Conservation (phyloP, 176 grass and related monocot genomes). For the Cenchrus purpureus region DNA sequence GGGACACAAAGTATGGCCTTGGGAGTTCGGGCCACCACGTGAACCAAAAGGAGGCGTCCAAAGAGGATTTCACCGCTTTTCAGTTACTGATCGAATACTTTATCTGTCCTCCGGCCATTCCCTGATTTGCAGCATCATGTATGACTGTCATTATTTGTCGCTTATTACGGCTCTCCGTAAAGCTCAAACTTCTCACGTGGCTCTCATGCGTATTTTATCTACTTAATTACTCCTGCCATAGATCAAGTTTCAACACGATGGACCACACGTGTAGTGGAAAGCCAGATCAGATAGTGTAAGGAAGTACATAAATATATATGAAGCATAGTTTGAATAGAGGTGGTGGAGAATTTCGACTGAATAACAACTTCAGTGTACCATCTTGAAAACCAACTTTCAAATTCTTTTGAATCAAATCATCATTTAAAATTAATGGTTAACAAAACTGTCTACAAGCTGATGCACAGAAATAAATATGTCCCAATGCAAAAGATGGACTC, state of each 20-base stretch:
- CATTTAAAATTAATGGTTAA: too few species aligned
- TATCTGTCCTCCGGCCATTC: background rate
- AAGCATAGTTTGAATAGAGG: background rate
- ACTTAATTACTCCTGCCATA: background rate
- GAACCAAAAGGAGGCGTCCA: background rate
- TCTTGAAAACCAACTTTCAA: too few species aligned
- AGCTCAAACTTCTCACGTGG: constrained; percentile 14
- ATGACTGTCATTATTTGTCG: background rate
- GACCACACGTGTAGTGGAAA: background rate
- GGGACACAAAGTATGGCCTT: constrained; percentile 4
- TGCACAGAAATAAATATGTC: too few species aligned
- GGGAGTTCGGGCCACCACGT: constrained; percentile 3
- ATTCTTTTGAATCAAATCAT: too few species aligned
- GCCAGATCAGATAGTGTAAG: background rate
- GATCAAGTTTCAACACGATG: background rate
- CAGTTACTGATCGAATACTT: background rate
- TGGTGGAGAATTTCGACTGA: background rate
- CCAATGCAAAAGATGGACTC: too few species aligned
- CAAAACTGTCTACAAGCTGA: too few species aligned
- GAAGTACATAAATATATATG: background rate
- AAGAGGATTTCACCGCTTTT: background rate
- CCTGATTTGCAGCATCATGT: constrained; percentile 3
- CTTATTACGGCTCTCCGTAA: background rate
- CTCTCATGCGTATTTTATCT: background rate
- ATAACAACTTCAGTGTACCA: background rate